These are phyloP conservation scores for Phytopythium chamaehyphon DNA, from an alignment of 352 stramenopile genomes.

Conservation along the genomic window DNA sequence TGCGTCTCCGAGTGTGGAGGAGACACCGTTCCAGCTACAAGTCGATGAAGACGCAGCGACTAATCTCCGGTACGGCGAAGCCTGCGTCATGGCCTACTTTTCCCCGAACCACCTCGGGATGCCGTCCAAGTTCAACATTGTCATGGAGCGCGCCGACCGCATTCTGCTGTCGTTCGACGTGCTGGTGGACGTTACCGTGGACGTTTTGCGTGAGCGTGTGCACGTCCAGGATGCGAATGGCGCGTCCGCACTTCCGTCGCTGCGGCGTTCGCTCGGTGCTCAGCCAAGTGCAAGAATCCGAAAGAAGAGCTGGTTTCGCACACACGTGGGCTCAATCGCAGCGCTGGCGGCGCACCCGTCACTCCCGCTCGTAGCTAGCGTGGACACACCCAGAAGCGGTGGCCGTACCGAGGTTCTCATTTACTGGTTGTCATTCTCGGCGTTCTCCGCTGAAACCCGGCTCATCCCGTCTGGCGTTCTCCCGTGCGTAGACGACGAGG, in stretches of 20 bases:
- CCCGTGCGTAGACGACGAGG: constrained; percentile 30
- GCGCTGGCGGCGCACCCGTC: constrained; percentile 74
- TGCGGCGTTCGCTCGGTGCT: constrained; percentile 12
- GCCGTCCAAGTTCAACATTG: constrained; percentile 69
- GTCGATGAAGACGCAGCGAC: constrained; percentile 26
- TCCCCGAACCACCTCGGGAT: constrained; percentile 66
- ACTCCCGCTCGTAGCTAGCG: constrained; percentile 66
- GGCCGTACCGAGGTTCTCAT: constrained; percentile 58
- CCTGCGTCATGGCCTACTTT: constrained; percentile 80
- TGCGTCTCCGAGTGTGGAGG: constrained; percentile 26
- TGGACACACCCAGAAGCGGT: constrained; percentile 27
- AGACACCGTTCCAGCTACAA: constrained; percentile 67
- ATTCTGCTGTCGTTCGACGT: constrained; percentile 78
- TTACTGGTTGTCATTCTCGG: constrained; percentile 82
- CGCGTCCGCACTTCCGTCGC: neutral
- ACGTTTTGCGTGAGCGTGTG: neutral
- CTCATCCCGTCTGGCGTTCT: constrained; percentile 77
- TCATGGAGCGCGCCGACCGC: constrained; percentile 67
- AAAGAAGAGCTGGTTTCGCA: constrained; percentile 80
- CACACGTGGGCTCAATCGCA: constrained; percentile 60
- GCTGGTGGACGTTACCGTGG: constrained; percentile 19
- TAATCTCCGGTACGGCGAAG: constrained; percentile 38
- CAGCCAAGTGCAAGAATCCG: constrained; percentile 37
- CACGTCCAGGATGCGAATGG: neutral
- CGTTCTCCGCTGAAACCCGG: constrained; percentile 73